Base-by-base conservation (phyloP, 1,284 basidiomycete genomes). In the Chiua sp. region DNA sequence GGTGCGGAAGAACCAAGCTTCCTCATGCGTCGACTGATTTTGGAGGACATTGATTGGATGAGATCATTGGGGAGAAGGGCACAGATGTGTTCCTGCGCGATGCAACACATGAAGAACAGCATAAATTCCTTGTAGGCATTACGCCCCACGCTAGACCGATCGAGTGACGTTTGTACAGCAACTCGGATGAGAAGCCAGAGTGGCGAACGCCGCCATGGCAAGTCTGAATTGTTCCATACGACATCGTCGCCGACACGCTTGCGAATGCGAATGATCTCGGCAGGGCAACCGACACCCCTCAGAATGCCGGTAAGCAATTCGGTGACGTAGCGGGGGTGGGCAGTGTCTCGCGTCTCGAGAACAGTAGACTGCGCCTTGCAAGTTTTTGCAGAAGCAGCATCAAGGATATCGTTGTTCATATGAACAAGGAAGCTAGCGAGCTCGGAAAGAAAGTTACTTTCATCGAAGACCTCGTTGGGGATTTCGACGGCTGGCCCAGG, bases 91-190 rank as follows among this genome's bases (percentile, higher is more conserved):
- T 66, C 35, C 5, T 66, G 28, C 16, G 79, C 65, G 10, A 80
- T 59, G 16, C 63, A 55, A 2, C 74, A 64, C 59, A 80, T 68
- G 30, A 79, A 64, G 56, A 75, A 79, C 7, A 76, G 60, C 68
- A 82, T 78, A 65, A 83, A 84, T 6, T 59, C 44, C 61, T 84
- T 84, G 70, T 83, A 84, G 5, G 65, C 65, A 30, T 55, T 56
- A 32, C 56, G 53, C 26, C 59, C 63, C 30, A 57, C 62, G 42
- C 53, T 61, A 30, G 57, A 30, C 22, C 57, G 53, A 47, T 61
- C 35, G 12, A 82, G 70, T 2, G 78, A 73, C 0, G 78, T 79
- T 57, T 84, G 82, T 15, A 84, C 59, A 1, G 65, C 64, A 8
- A 78, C 69, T 37, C 73, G 66, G 12, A 76, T 61, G 6, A 76